Evolutionary conservation across 371 early-diverging fungal species (phyloP), one percentile per base, ranked within the genome.

Genomic region (Circinella umbellata): DNA sequence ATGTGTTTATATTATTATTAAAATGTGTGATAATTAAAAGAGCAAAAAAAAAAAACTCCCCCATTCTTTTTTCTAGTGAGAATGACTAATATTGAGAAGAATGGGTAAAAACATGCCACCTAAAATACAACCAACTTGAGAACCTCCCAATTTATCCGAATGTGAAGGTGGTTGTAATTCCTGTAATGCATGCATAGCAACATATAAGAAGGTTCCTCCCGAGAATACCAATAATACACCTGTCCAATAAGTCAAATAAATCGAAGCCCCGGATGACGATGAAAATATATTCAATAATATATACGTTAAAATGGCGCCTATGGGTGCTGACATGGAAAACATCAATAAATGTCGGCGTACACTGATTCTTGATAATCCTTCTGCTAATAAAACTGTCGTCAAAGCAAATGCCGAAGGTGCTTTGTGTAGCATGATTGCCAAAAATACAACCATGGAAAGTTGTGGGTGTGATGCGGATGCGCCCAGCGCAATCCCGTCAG

Each of bases 341-440:
- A 92, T 73, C 7, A 91, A 77, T 39, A 98, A 82, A 76, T 94
- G 93, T 39, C 90, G 81, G 14, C 92, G 88, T 17, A 96, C 88
- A 49, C 81, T 81, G 11, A 86, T 77, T 47, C 90, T 80, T 1
- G 90, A 80, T 68, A 87, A 78, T 11, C 95, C 94, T 61, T 88
- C 90, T 66, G 87, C 86, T 67, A 97, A 80, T 35, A 98, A 81
- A 15, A 94, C 91, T 3, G 96, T 93, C 14, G 93, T 86, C 11
- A 97, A 85, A 0, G 96, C 98, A 82, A 98, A 95, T 0, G 98
- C 95, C 3, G 95, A 90, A 4, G 98, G 98, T 3, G 95, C 97
- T 78, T 98, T 98, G 88, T 98, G 98, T 38, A 98, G 86, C 88
- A 97, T 91, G 68, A 98, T 94, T n/a, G 98, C 98, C 37, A 96